These are phyloP conservation scores for Castanea mollissima DNA, from an alignment of 306 rosid species.

Conservation along the genomic window DNA sequence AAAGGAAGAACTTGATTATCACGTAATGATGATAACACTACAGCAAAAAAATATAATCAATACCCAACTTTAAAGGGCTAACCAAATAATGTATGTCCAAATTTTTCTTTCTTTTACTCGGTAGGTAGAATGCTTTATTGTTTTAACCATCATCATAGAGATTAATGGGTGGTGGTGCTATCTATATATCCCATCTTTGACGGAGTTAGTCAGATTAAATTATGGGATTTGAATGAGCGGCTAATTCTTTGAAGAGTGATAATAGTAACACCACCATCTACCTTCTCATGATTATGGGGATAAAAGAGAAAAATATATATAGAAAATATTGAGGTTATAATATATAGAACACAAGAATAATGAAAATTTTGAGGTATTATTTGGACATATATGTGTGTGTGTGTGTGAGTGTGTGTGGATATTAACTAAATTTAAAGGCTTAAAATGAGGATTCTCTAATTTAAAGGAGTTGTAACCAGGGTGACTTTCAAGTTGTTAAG, in stretches of 20 bases:
- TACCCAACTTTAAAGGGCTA: background rate
- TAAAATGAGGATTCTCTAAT: too few relatives aligned
- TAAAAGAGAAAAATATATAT: background rate
- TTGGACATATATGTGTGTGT: too few relatives aligned
- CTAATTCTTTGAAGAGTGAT: background rate
- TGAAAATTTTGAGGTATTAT: background rate
- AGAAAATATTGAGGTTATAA: background rate
- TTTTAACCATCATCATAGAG: constrained; percentile 25
- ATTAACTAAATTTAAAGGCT: too few relatives aligned
- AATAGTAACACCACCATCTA: background rate
- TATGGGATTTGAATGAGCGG: constrained; percentile 23
- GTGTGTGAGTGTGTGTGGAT: too few relatives aligned
- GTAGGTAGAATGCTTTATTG: constrained; percentile 17
- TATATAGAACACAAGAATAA: background rate
- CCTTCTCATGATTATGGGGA: constrained; percentile 12
- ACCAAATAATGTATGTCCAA: constrained; percentile 4
- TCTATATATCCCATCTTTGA: constrained; percentile 24
- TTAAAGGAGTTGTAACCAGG: too few relatives aligned
- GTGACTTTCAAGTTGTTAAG: too few relatives aligned
- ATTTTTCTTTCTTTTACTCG: background rate
- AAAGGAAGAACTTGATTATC: constrained; percentile 1
- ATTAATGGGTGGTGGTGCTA: background rate
- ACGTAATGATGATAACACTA: constrained; percentile 1
- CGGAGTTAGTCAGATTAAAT: constrained; percentile 15
- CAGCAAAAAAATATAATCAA: background rate